Evolutionary conservation across 176 grass and related monocot genomes (phyloP), one percentile per base, ranked within the genome.

Genomic region (Bothriochloa decipiens): DNA sequence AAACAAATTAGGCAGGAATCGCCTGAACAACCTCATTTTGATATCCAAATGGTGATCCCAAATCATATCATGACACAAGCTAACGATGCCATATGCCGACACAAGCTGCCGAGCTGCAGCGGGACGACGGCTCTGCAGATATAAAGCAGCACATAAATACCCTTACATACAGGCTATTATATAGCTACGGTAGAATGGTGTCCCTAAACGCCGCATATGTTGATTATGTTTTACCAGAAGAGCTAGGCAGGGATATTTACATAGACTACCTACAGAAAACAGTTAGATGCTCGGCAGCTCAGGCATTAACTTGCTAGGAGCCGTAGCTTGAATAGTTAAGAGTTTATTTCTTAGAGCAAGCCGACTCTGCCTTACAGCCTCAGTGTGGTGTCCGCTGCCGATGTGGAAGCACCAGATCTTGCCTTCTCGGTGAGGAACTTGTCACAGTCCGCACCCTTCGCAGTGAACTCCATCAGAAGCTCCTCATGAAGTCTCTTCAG

Each of bases 401-500:
- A 65, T 45, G 69, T 39, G 3, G 84, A 86, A 26, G 67, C 23
- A 18, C 60, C 76, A n/a, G 76, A 13, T 60, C 52, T 83, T 0
- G 28, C 58, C 29, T 84, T 91, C 5, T 86, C 57, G 5, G 73
- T 47, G 76, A 89, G 40, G 69, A 95, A 93, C 74, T 89, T 75
- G 73, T 71, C 80, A 46, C 91, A 95, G 25, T 93, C 84, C 49
- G 89, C 89, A 3, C 87, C 92, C 84, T 95, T 93, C 23, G 64
- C 72, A 2, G 82, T 84, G 36, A 98, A 89, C 35, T 90, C 92
- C 72, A 77, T 90, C 50, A 95, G 61, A 52, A 98, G 87, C 42
- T 98, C 85, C 40, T 95, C 87, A 20, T 80, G 87, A 1, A 95
- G 72, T 53, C 68, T 90, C 82, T 91, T 90, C 66, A 98, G 85